A percentile compares a stretch with the other conserved stretches of the same genome.
phyloP scores from a whole-genome alignment of 2,329 filamentous ascomycete species.

The Grosmannia penicillata region DNA sequence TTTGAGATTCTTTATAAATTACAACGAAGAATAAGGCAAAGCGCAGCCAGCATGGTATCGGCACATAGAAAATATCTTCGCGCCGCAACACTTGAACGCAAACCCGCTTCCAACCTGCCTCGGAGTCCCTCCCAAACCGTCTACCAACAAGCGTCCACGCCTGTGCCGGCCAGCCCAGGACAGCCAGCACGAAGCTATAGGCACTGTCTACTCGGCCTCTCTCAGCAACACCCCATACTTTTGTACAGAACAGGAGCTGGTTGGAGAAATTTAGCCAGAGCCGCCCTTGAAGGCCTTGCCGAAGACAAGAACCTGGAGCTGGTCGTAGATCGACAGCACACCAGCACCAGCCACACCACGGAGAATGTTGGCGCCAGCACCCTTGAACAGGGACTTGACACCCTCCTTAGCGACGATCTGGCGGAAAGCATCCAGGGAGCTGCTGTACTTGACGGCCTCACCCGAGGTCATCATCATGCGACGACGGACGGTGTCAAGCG shows the following conservation, averaged over 20 bases:
- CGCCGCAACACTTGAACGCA: conserved; percentile 12
- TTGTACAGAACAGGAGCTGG: conserved; percentile 15
- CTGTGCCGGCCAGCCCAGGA: neutral
- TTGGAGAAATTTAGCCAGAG: conserved; percentile 17
- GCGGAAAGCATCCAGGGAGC: conserved; percentile 83
- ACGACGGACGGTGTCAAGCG: conserved; percentile 99
- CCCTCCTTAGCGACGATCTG: conserved; percentile 98
- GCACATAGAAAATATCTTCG: neutral
- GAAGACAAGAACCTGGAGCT: conserved; percentile 98
- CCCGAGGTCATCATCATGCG: conserved; percentile 99
- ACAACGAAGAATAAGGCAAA: conserved; percentile 29
- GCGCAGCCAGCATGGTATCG: conserved; percentile 1
- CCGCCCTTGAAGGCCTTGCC: conserved; percentile 99
- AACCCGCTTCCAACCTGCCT: conserved; percentile 6
- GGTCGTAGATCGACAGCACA: conserved; percentile 99
- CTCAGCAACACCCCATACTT: conserved; percentile 5
- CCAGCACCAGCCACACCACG: conserved; percentile 99
- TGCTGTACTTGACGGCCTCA: conserved; percentile 99
- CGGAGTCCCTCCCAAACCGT: neutral
- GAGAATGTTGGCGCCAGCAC: conserved; percentile 99
- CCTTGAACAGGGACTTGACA: conserved; percentile 99
- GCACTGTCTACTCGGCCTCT: neutral
- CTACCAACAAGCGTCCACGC: neutral
- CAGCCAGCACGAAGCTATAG: neutral
- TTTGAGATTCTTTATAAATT: conserved; percentile 43